Evolutionary conservation across 2,329 filamentous ascomycete species (phyloP).

Genomic region (Samsoniella hepiali): DNA sequence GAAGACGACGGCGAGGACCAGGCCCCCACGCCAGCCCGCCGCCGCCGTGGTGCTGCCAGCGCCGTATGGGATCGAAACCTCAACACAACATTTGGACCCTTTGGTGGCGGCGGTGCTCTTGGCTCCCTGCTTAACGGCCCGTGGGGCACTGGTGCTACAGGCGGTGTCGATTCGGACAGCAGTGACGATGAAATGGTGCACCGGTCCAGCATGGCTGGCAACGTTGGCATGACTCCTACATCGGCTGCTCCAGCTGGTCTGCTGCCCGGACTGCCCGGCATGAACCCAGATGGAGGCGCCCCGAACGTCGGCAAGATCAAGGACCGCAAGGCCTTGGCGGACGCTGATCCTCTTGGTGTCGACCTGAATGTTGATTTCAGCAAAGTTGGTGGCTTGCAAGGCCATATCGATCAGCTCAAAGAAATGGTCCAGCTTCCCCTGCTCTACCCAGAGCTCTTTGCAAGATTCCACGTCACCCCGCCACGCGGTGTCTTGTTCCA

Average conservation of each 20-base stretch:
- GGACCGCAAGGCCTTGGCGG: constrained; percentile 85
- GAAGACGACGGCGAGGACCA: constrained; percentile 70
- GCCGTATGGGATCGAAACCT: constrained; percentile 72
- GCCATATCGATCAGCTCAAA: constrained; percentile 94
- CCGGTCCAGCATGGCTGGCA: constrained; percentile 54
- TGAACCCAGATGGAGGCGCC: constrained; percentile 44
- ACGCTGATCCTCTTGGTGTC: constrained; percentile 91
- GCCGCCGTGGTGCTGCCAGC: constrained; percentile 59
- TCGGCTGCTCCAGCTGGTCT: constrained; percentile 46
- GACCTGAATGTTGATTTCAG: constrained; percentile 91
- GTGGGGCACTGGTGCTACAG: constrained; percentile 69
- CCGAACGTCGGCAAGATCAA: constrained; percentile 92
- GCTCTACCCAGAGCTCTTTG: constrained; percentile 91
- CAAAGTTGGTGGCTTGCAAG: constrained; percentile 86
- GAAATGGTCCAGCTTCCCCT: constrained; percentile 97
- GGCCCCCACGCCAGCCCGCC: constrained; percentile 65
- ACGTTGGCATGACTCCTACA: constrained; percentile 60
- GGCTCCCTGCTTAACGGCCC: constrained; percentile 71
- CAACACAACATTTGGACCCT: constrained; percentile 88
- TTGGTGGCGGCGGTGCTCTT: constrained; percentile 77
- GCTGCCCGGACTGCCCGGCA: constrained; percentile 39
- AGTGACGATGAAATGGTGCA: constrained; percentile 87
- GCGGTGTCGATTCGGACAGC: constrained; percentile 87
- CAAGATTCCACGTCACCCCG: constrained; percentile 86
- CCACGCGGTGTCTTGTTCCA: constrained; percentile 95